Evolutionary conservation across 2,329 filamentous ascomycete species (phyloP).

Genomic region (Clarireedia homoeocarpa): DNA sequence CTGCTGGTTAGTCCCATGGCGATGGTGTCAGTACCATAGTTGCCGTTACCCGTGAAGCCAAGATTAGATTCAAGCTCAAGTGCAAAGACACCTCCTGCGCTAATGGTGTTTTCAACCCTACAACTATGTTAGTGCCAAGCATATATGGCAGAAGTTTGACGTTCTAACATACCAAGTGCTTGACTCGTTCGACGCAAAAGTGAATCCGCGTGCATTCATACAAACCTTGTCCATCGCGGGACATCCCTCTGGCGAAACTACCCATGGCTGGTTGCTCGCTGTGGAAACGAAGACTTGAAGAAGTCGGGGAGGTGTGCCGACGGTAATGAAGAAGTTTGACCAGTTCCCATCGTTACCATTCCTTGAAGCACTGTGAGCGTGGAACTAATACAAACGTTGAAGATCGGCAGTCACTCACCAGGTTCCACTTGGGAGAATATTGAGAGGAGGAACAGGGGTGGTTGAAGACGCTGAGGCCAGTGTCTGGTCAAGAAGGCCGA

Average conservation of each 20-base stretch:
- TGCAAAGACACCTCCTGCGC: slow-evolving; percentile 13
- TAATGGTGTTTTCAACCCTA: slow-evolving; percentile 16
- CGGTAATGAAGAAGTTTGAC: slow-evolving; percentile 57
- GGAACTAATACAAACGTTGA: not conserved
- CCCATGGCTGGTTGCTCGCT: slow-evolving; percentile 24
- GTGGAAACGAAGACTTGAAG: slow-evolving; percentile 32
- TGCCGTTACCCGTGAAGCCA: slow-evolving; percentile 12
- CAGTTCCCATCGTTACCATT: slow-evolving; percentile 50
- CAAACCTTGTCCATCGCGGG: slow-evolving; percentile 24
- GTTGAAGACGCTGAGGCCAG: slow-evolving; percentile 3
- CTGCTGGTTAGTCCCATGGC: slow-evolving; percentile 11
- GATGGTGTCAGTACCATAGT: slow-evolving; percentile 22
- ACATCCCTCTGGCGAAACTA: slow-evolving; percentile 20
- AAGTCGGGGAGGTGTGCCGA: slow-evolving; percentile 2
- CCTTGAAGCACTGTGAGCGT: slow-evolving; percentile 3
- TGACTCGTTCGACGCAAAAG: slow-evolving; percentile 31
- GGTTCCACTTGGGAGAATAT: slow-evolving; percentile 4
- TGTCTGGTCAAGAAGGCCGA: slow-evolving; percentile 1
- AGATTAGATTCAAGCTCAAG: slow-evolving; percentile 15
- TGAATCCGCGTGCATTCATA: slow-evolving; percentile 30
- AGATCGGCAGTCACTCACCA: slow-evolving; percentile 7
- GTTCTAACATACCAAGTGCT: slow-evolving; percentile 28
- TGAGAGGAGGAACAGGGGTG: slow-evolving; percentile 6
- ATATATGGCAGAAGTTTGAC: not conserved
- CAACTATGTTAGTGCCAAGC: not conserved